Base-by-base conservation (phyloP, 2,329 filamentous ascomycete species). In the Fusarium verrucosum region DNA sequence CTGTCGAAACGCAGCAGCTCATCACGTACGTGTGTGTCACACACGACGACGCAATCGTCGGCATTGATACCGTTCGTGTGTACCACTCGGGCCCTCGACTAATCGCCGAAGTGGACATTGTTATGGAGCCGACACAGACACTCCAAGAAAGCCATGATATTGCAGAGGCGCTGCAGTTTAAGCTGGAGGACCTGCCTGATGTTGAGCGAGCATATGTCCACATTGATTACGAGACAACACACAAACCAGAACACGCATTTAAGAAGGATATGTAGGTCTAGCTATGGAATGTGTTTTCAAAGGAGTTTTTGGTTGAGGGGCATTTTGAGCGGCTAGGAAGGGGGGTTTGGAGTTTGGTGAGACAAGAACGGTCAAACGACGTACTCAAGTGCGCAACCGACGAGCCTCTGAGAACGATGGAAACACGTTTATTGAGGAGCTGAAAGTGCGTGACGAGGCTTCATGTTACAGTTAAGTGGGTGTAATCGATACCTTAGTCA, bases 181-280 rank as follows among this genome's bases (percentile, higher is more conserved):
- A 98, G 81, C 83, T 98, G 4, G 95, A 99, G 83, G 91, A 89
- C 54, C 78, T 99, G 64, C 94, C 95, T 0, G 90, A 97, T 74
- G 89, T 98, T 10, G 95, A 98, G 83, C 82, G 95, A 58, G 93
- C 93, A 0, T 98, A 97, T 75, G 95, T 98, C 19, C 95, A 99
- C 76, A 94, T 97, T 17, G 95, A 99, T 77, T 98, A 96, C 71
- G 95, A 98, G 81, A 97, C 94, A 5, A 93, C 90, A 17, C 95
- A 98, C 77, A 94, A 95, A 77, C 94, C 94, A 0, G 94, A 97
- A 81, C 94, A 89, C 71, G 79, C 80, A 14, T 81, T 79, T 58
- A 88, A 88, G 80, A 89, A 89, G 77, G 84, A 88, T 62, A 62
- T 89, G 33, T 88, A 71, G 51, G 43, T 47, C 52, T 53, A 57